phyloP scores from a whole-genome alignment of 108 stramenopile genomes.

The Hondaea fermentalgiana region DNA sequence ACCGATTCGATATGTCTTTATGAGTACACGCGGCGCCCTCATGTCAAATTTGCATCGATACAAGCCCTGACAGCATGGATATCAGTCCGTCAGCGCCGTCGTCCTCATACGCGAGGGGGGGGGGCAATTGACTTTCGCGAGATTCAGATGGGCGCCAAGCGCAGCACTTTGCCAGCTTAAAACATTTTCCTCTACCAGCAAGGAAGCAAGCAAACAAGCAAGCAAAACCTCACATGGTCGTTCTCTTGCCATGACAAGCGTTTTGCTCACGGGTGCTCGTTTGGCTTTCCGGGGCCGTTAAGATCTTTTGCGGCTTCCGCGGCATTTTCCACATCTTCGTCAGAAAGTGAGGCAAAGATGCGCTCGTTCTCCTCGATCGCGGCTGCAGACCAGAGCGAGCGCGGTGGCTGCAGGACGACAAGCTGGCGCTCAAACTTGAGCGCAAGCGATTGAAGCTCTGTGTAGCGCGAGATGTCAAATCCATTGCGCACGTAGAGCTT shows the following conservation, averaged over 20 bases:
- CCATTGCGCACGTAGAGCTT: not conserved
- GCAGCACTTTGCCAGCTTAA: too few species aligned
- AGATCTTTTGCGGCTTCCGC: not conserved
- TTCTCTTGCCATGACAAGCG: not conserved
- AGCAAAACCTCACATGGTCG: too few species aligned
- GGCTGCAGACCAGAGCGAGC: not conserved
- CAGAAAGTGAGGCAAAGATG: not conserved
- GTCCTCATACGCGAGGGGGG: too few species aligned
- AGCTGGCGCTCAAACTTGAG: conserved; percentile 11
- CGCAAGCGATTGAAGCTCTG: not conserved
- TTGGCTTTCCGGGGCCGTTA: not conserved
- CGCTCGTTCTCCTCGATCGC: not conserved
- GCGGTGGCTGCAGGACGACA: not conserved
- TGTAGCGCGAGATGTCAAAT: not conserved
- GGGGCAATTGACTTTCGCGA: too few species aligned
- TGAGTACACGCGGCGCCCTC: too few species aligned
- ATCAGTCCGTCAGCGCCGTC: too few species aligned
- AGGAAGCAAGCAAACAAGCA: too few species aligned
- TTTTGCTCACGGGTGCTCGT: not conserved
- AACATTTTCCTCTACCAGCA: too few species aligned
- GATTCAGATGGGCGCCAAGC: too few species aligned
- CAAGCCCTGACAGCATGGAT: too few species aligned
- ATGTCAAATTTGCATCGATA: too few species aligned
- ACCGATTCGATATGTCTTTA: too few species aligned
- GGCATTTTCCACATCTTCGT: not conserved